Base-by-base conservation (phyloP, 345 rosid genomes). In the Melaleuca quinquenervia region DNA sequence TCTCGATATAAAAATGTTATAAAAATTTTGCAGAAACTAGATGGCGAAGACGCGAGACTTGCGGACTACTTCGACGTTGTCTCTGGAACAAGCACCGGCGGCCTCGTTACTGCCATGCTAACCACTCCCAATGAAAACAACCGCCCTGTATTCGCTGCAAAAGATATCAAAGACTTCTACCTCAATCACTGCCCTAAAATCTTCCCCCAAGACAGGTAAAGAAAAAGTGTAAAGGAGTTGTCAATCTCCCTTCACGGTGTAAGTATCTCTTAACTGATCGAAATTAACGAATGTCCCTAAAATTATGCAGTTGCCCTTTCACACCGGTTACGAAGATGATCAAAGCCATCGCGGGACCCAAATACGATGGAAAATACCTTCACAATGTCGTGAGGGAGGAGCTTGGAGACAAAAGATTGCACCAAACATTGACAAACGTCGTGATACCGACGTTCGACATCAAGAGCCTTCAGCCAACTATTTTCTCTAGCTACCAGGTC, bases 1-100 rank as follows among this genome's bases (percentile, higher is more conserved):
- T 70, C 45, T 70, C 22, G 24, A 70, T 12, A 1, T 36, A 70
- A 70, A 70, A 18, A 8, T 70, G 78, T 55, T 49, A 3, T 78
- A 20, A 11, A 50, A 29, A 29, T 64, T 52, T 26, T 62, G 74
- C 86, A 91, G 91, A 87, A 90, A 55, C 45, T 90, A 32, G 93
- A 90, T 48, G 93, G 91, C 6, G 29, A 88, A 51, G 88, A 86
- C 5, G 89, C 89, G 49, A 90, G 93, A 82, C 54, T 91, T 0
- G 93, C 89, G n/a, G 92, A 91, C 80, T 91, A 91, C 60, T 91
- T 91, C 41, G 91, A 91, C 22, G 92, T 89, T 64, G 85, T 91
- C 18, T 50, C 91, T 0, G 91, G 92, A 53, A 91, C 92, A 7
- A 89, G 92, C 90, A 89, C 93, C 0, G 93, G 93, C 3, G 93